Conservation (phyloP, 345 rosid genomes). For the Gossypium thurberi region DNA sequence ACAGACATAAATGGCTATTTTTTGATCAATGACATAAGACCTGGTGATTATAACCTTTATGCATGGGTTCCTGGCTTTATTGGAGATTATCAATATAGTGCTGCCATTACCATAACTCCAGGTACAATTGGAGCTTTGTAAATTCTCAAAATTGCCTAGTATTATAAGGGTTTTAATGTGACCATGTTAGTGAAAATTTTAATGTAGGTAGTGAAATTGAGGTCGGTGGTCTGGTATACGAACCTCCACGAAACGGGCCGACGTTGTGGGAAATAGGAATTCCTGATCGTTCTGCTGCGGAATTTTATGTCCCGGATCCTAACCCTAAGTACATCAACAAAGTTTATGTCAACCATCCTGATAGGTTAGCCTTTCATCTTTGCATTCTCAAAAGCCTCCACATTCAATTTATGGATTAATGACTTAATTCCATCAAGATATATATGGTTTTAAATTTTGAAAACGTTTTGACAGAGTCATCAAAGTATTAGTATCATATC, state of each 20-base stretch:
- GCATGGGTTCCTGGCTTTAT: conserved; percentile 84
- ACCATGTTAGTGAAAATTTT: neutral
- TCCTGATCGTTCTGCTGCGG: conserved; percentile 59
- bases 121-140: conserved; percentile 25
- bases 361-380: neutral
- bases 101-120: conserved; percentile 34
- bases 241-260: conserved; percentile 61
- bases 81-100: conserved; percentile 60
- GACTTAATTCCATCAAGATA: too few species aligned
- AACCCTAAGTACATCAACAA: conserved; percentile 45
- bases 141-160: neutral
- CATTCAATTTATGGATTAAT: too few species aligned
- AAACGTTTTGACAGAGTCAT: neutral
- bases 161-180: neutral
- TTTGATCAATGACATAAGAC: conserved; percentile 34
- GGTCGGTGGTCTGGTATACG: conserved; percentile 34
- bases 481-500: too few species aligned
- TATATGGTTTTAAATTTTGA: neutral
- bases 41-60: conserved; percentile 57
- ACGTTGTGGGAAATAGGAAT: conserved; percentile 69
- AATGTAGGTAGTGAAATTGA: conserved; percentile 33
- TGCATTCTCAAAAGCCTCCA: too few species aligned
- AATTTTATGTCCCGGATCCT: conserved; percentile 57
- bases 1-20: conserved; percentile 59
- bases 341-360: conserved; percentile 47